phyloP scores from a whole-genome alignment of 2,329 filamentous ascomycete genomes.

The Gremmenia infestans region DNA sequence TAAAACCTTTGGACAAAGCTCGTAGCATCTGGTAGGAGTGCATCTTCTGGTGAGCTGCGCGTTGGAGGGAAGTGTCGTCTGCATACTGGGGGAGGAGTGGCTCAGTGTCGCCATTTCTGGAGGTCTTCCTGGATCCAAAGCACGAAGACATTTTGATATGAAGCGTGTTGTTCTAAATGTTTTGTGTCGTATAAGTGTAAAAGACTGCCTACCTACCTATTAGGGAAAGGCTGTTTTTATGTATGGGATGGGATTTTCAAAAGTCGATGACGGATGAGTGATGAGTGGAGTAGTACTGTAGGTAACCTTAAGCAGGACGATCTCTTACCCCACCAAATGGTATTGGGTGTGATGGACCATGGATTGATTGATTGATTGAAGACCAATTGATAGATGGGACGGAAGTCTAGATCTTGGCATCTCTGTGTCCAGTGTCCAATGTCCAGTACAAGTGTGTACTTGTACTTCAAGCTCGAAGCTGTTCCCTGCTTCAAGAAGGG shows the following conservation, averaged over 20 bases:
- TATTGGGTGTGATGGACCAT: no score
- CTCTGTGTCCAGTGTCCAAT: background rate
- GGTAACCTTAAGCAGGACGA: background rate
- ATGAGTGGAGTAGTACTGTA: background rate
- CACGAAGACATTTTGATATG: slow-evolving; percentile 29
- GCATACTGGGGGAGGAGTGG: slow-evolving; percentile 79
- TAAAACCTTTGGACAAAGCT: slow-evolving; percentile 76
- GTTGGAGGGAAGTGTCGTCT: slow-evolving; percentile 75
- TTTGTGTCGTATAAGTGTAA: background rate
- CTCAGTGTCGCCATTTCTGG: slow-evolving; percentile 35
- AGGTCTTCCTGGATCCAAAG: slow-evolving; percentile 29
- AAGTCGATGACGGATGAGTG: slow-evolving; percentile 19
- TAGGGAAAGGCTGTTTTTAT: no score
- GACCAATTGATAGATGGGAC: background rate
- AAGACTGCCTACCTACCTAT: background rate
- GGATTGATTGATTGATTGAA: background rate
- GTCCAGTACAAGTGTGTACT: no score
- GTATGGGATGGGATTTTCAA: slow-evolving; percentile 8
- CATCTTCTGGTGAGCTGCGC: slow-evolving; percentile 78
- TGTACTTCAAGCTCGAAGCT: background rate
- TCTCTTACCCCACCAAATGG: slow-evolving; percentile 1
- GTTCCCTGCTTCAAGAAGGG: background rate
- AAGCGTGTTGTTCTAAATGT: background rate
- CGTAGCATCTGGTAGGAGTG: slow-evolving; percentile 90
- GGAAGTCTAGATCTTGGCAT: slow-evolving; percentile 1